Conservation (phyloP, 176 grass and related monocot species). For the Oryza brachyantha region DNA sequence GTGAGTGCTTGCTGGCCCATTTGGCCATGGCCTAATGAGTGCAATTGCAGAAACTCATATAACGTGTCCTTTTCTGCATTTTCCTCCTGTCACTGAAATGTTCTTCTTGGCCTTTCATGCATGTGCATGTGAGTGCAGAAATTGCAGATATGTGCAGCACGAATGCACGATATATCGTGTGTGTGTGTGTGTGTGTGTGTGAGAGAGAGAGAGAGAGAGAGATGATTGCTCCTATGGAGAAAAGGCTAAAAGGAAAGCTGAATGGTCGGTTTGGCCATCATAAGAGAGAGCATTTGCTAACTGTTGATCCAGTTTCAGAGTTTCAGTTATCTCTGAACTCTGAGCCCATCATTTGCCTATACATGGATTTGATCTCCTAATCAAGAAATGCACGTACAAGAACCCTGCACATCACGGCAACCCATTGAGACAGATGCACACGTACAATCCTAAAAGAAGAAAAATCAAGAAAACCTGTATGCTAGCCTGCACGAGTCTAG, state of each 20-base stretch:
- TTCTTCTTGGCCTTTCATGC: background rate
- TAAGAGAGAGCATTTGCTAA: background rate
- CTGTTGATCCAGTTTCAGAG: background rate
- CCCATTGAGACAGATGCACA: background rate
- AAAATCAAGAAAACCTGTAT: background rate
- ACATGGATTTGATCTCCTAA: background rate
- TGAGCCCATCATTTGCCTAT: background rate
- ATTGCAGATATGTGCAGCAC: background rate
- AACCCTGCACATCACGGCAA: background rate
- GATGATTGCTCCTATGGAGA: conserved; percentile 1
- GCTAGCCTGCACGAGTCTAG: background rate
- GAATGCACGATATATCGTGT: background rate
- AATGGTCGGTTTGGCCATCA: conserved; percentile 5
- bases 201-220: background rate
- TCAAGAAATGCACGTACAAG: conserved; percentile 3
- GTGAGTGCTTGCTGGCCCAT: conserved; percentile 31
- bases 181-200: too few species aligned
- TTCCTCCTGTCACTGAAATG: background rate
- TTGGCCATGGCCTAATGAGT: conserved; percentile 33
- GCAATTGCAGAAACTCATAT: conserved; percentile 19
- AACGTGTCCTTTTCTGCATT: conserved; percentile 6
- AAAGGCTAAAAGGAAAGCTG: conserved; percentile 9
- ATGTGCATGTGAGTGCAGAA: conserved; percentile 19
- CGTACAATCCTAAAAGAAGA: background rate
- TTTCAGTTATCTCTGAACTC: background rate